Conservation (phyloP, 257 asterid genomes). For the Vinca minor region DNA sequence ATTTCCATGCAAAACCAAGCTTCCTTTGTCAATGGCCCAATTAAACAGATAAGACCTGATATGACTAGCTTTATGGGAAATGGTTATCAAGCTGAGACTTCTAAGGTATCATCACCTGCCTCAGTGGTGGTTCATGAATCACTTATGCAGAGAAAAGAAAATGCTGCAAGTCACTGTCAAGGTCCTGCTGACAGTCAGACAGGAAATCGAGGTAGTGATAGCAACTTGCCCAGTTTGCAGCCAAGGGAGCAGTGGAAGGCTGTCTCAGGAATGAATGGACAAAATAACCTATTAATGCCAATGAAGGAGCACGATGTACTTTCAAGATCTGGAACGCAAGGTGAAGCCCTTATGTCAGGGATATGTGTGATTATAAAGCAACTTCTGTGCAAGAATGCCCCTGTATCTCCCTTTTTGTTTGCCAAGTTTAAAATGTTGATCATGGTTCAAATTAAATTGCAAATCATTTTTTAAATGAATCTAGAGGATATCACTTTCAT, state of each 20-base stretch:
- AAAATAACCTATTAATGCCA: slow-evolving; percentile 35
- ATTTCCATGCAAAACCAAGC: slow-evolving; percentile 27
- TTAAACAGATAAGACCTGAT: slow-evolving; percentile 44
- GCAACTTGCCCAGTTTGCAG: slow-evolving; percentile 37
- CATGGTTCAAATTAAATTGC: neutral
- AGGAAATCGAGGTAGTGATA: slow-evolving; percentile 42
- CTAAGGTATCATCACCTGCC: slow-evolving; percentile 35
- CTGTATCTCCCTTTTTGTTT: neutral
- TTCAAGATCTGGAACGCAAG: slow-evolving; percentile 33
- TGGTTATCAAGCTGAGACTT: slow-evolving; percentile 32
- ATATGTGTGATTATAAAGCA: neutral
- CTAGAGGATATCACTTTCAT: neutral
- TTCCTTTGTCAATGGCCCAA: slow-evolving; percentile 36
- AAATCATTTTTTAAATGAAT: neutral
- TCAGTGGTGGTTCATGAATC: slow-evolving; percentile 35
- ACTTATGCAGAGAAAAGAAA: slow-evolving; percentile 44
- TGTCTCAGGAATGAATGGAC: slow-evolving; percentile 49
- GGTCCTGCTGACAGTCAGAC: slow-evolving; percentile 31
- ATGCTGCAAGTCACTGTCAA: slow-evolving; percentile 32
- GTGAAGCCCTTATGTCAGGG: slow-evolving; percentile 15
- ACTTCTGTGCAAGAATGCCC: neutral
- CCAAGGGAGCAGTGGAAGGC: slow-evolving; percentile 74
- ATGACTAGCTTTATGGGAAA: slow-evolving; percentile 41
- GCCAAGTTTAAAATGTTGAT: slow-evolving; percentile 4
- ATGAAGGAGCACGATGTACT: slow-evolving; percentile 36